Evolutionary conservation across 345 rosid species (phyloP).

Genomic region (Kandelia obovata): DNA sequence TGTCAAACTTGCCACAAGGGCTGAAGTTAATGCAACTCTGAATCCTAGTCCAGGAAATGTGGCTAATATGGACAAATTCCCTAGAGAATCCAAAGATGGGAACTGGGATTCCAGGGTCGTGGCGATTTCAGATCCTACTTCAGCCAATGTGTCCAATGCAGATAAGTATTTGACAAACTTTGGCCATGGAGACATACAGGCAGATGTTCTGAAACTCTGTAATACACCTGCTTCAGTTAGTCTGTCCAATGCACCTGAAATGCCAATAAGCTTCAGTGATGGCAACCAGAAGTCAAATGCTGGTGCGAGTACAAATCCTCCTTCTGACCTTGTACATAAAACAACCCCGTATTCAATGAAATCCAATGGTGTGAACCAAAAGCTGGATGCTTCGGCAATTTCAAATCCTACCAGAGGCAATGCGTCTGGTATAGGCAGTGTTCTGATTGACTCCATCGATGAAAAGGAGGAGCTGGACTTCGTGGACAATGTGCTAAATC

Average conservation of each 20-base stretch:
- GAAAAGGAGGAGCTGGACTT: neutral
- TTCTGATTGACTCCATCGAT: neutral
- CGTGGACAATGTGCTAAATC: neutral
- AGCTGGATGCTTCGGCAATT: neutral
- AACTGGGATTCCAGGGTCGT: neutral
- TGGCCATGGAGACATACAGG: too few relatives aligned
- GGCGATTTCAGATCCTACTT: neutral
- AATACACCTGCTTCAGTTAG: too few relatives aligned
- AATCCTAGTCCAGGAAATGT: neutral
- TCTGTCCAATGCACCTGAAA: neutral
- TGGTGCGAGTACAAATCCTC: neutral
- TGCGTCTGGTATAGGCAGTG: neutral
- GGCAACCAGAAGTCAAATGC: neutral
- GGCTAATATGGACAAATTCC: neutral
- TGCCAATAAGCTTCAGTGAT: neutral
- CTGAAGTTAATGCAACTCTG: neutral
- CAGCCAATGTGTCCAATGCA: neutral
- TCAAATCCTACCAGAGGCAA: neutral
- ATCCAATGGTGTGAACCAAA: neutral
- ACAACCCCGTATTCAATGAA: neutral
- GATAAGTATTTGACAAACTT: too few relatives aligned
- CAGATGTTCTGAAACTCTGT: too few relatives aligned
- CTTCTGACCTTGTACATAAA: neutral
- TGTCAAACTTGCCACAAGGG: neutral
- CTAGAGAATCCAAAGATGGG: neutral